These are phyloP conservation scores for Haberlea rhodopensis DNA, from an alignment of 257 asterid species.

Conservation along the genomic window DNA sequence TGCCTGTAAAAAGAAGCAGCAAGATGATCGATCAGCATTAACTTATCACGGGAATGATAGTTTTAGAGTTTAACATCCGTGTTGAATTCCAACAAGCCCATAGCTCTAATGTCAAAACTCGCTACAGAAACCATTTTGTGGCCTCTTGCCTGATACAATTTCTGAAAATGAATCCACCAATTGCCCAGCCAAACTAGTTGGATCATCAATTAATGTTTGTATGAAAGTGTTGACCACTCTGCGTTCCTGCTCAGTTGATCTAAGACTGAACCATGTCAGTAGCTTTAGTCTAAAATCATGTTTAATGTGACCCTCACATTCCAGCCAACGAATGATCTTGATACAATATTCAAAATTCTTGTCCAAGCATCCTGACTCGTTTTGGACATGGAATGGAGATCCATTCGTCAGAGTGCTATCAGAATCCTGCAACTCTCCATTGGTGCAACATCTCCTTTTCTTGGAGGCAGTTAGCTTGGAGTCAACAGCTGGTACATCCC, in stretches of 20 bases:
- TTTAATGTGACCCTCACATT: slow-evolving; percentile 74
- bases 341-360: slow-evolving; percentile 85
- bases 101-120: slow-evolving; percentile 33
- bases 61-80: slow-evolving; percentile 19
- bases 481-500: slow-evolving; percentile 59
- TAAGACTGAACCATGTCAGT: slow-evolving; percentile 90
- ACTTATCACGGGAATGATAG: slow-evolving; percentile 23
- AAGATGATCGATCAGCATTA: slow-evolving; percentile 27
- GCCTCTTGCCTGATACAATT: slow-evolving; percentile 44
- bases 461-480: slow-evolving; percentile 48
- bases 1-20: slow-evolving; percentile 31
- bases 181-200: slow-evolving; percentile 76
- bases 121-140: slow-evolving; percentile 42
- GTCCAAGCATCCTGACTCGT: slow-evolving; percentile 55
- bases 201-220: slow-evolving; percentile 74
- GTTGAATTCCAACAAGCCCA: slow-evolving; percentile 2
- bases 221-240: slow-evolving; percentile 86
- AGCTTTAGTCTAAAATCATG: slow-evolving; percentile 78
- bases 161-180: slow-evolving; percentile 59
- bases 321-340: slow-evolving; percentile 84
- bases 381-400: slow-evolving; percentile 47
- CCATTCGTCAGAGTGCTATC: slow-evolving; percentile 90
- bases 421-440: slow-evolving; percentile 69
- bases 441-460: slow-evolving; percentile 49
- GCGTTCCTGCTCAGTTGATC: slow-evolving; percentile 87